Conservation (phyloP, 2,329 filamentous ascomycete genomes). For the Aspergillus costaricaensis region DNA sequence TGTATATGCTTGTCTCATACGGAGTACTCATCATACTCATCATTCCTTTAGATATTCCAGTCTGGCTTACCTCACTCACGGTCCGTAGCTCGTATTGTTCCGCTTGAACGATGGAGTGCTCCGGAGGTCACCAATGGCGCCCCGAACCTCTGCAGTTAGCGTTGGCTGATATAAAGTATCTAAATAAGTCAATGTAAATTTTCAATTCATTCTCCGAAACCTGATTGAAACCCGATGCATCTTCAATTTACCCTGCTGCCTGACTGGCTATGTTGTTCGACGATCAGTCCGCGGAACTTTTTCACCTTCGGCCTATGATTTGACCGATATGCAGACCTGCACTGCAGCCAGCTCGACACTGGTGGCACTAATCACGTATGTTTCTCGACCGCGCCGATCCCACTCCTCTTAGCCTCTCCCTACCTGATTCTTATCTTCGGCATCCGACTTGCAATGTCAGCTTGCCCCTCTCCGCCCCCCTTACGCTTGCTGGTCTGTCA, state of each 20-base stretch:
- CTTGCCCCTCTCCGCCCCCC: not conserved
- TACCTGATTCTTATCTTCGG: not conserved
- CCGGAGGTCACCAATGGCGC: not conserved
- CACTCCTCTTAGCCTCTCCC: not conserved
- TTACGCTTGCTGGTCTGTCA: not conserved
- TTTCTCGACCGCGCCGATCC: not conserved
- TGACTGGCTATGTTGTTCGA: not conserved
- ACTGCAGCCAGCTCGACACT: not conserved
- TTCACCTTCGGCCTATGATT: not conserved
- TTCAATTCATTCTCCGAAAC: not conserved
- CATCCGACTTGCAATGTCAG: not conserved
- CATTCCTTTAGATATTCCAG: too few species aligned
- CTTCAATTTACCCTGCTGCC: not conserved
- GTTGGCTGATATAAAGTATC: not conserved
- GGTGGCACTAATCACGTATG: not conserved
- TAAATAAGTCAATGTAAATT: not conserved
- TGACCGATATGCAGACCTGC: not conserved
- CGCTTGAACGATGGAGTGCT: not conserved
- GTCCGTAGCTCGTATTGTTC: not conserved
- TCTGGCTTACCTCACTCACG: not conserved
- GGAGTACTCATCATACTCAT: too few species aligned
- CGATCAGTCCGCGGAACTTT: not conserved
- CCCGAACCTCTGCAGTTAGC: not conserved
- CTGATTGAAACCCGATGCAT: not conserved
- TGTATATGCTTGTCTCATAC: too few species aligned